Conservation (phyloP, 441 rosid species). For the Pelargonium fulgidum region DNA sequence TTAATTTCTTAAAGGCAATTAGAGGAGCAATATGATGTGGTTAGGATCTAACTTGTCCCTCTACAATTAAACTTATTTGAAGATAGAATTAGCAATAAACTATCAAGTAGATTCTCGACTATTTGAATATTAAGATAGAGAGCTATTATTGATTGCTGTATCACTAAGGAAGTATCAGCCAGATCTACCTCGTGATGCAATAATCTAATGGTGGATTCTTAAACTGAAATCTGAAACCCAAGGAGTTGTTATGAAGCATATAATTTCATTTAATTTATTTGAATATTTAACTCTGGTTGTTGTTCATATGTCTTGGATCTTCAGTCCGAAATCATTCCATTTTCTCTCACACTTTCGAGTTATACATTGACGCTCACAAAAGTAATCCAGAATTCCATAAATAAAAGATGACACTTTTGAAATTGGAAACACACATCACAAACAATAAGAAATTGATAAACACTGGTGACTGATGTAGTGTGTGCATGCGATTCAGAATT, state of each 20-base stretch:
- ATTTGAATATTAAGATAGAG: neutral
- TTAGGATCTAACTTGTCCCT: too few species aligned
- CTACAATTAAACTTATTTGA: too few species aligned
- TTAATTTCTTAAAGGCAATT: too few species aligned
- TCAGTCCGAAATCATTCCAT: neutral
- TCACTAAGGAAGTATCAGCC: neutral
- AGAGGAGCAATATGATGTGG: too few species aligned
- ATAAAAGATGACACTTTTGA: neutral
- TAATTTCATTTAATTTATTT: neutral
- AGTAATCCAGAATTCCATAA: neutral
- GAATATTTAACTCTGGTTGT: neutral
- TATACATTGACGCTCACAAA: neutral
- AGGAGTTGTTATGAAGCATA: neutral
- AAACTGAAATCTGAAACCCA: neutral
- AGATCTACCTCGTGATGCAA: neutral
- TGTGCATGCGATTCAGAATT: neutral
- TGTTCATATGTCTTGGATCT: neutral
- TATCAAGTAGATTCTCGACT: too few species aligned
- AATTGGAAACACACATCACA: neutral
- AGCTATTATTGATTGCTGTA: neutral
- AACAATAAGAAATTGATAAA: neutral
- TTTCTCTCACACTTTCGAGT: too few species aligned
- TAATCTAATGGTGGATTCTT: too few species aligned
- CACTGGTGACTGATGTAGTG: neutral
- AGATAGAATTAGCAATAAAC: too few species aligned